Evolutionary conservation across 192 early-diverging fungal genomes (phyloP), one percentile per base, ranked within the genome.

Genomic region (Martensiomyces pterosporus): DNA sequence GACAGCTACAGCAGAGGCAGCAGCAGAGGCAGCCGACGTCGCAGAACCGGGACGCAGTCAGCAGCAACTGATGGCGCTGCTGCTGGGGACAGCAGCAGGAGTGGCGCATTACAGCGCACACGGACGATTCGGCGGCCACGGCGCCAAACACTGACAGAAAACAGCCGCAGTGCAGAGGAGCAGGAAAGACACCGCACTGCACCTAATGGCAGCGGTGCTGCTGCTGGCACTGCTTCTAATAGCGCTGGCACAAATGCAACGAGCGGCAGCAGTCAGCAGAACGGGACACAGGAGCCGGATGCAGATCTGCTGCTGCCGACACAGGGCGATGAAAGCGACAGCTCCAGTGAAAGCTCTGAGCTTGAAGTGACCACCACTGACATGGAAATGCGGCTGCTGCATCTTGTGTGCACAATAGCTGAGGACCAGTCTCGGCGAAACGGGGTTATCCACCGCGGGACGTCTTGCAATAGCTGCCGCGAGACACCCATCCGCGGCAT

Each of bases 381-480:
- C 15, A 70, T 67, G 12, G 76, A 76, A 48, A 73, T 77, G 37
- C 60, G 73, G 24, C 58, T 78, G 7, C 62, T 96, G 51, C 70
- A 81, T 10, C 58, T 98, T 7, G 60, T 98, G 12, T 84, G 88
- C 52, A 79, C 89, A 3, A 90, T 96, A 35, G 82, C 91, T 1
- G 89, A 94, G 48, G 88, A 93, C 55, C 88, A 93, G 55, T 79
- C 90, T 9, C 74, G 81, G 13, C 26, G 58, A 59, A 80, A 80
- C 46, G 75, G 61, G 9, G 78, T 68, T 24, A 66, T 89, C 19
- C 83, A 85, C 51, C 79, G 90, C 24, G 90, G 92, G 12, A 90
- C 91, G n/a, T 86, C 89, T 21, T 98, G 96, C 70, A 90, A 93
- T 67, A 82, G 85, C 65, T 98, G 96, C 60, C 79, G 79, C 15